Base-by-base conservation (phyloP, 805 yeast species). In the Lipomyces orientalis region DNA sequence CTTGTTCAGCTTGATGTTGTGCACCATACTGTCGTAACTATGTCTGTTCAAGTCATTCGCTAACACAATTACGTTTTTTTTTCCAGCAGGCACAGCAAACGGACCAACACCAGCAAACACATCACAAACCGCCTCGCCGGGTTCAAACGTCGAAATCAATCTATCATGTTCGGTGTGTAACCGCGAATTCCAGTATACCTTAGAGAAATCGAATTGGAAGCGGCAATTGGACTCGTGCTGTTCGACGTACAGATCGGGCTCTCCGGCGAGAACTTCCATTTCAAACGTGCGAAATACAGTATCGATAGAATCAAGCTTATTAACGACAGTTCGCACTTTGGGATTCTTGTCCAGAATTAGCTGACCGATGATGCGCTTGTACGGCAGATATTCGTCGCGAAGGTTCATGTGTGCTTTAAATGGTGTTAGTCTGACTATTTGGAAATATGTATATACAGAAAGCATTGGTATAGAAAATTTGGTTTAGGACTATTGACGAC, bases 31-130 rank as follows among this genome's bases (percentile, higher is more conserved):
- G 71, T 86, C 86, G 78, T 81, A 90, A 66, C 97, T 88, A 67
- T 89, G 90, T 0, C 98, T 98, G 75, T 95, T 95, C 76, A 95
- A 82, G 77, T 95, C 99, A 76, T 93, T 95, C 10, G 98, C 97
- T 73, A 95, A 82, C 0, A 91, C 97, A 62, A 93, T 77, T 10
- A 88, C 90, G 16, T 85, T 85, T 69, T 89, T 91, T 77, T 90
- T 92, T 14, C 93, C 98, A 0, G 98, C 97, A 0, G 99, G 99
- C 0, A 95, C 87, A 1, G 97, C 94, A 81, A 96, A 95, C 4
- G 99, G 99, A 0, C 99, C 99, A 1, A 95, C 98, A 58, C 99
- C 99, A 0, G 97, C 98, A 87, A 96, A 91, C 0, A 93, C 98
- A 80, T 95, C 99, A 74, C 92, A 91, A 0, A 96, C 90, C 6